Conservation (phyloP, 345 rosid genomes). For the Pelargonium nanum region DNA sequence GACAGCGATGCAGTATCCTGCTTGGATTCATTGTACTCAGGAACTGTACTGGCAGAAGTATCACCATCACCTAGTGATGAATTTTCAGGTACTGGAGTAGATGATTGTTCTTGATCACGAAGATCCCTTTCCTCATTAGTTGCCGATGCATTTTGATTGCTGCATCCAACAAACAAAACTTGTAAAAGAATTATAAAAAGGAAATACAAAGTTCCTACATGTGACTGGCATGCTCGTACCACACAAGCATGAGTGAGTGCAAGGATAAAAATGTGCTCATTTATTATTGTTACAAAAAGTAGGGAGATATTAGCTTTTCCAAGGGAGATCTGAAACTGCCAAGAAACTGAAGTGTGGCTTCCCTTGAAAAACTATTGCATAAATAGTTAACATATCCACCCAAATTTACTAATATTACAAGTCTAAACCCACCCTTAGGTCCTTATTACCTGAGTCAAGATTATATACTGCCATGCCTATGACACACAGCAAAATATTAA, state of each 20-base stretch:
- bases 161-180: constrained; percentile 21
- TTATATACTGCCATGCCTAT: too few species aligned
- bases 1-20: constrained; percentile 41
- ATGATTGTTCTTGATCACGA: constrained; percentile 35
- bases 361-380: too few species aligned
- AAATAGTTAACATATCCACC: too few species aligned
- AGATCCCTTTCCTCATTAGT: constrained; percentile 44
- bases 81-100: constrained; percentile 38
- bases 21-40: constrained; percentile 50
- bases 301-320: too few species aligned
- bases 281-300: too few species aligned
- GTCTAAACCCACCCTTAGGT: background rate
- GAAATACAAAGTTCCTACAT: too few species aligned
- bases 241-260: too few species aligned
- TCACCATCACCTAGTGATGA: constrained; percentile 44
- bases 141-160: constrained; percentile 29
- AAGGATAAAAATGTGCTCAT: too few species aligned
- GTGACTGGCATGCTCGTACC: too few species aligned
- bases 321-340: too few species aligned
- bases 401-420: background rate
- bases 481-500: background rate
- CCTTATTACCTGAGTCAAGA: too few species aligned
- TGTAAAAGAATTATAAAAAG: background rate
- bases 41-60: constrained; percentile 28
- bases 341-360: too few species aligned